A percentile compares a stretch with the other conserved stretches of the same genome.
These are phyloP conservation scores for Beta lomatogona DNA, from an alignment of 179 eudicot species.

Conservation along the genomic window DNA sequence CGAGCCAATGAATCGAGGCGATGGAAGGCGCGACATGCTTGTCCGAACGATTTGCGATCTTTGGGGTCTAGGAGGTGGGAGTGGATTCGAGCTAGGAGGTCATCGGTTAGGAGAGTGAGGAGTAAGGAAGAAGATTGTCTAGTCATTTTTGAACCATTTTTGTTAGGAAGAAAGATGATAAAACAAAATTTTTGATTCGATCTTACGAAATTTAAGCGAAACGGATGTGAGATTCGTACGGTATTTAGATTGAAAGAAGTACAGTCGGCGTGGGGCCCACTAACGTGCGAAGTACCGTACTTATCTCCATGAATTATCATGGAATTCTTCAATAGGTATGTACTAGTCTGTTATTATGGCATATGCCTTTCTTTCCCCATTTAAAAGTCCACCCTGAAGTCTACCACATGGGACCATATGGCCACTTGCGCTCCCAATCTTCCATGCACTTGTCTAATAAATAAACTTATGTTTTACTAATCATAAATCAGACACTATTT, in stretches of 20 bases:
- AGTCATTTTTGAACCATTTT: neutral
- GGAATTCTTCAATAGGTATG: neutral
- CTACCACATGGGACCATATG: slow-evolving; percentile 7
- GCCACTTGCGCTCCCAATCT: no score
- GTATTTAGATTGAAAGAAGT: neutral
- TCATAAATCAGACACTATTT: no score
- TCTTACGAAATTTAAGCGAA: neutral
- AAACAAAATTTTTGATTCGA: neutral
- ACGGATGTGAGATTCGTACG: slow-evolving; percentile 23
- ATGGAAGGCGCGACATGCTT: slow-evolving; percentile 50
- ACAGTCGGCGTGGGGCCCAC: slow-evolving; percentile 8
- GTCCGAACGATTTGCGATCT: slow-evolving; percentile 58
- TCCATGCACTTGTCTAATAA: neutral
- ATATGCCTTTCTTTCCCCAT: slow-evolving; percentile 8
- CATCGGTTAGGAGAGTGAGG: slow-evolving; percentile 52
- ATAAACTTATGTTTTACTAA: neutral
- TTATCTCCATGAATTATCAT: slow-evolving; percentile 14
- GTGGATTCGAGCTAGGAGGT: slow-evolving; percentile 54
- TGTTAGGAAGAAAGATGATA: neutral
- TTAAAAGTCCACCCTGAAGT: neutral
- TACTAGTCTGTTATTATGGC: no score
- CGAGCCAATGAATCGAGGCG: slow-evolving; percentile 52
- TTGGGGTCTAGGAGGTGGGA: slow-evolving; percentile 35
- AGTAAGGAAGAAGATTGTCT: slow-evolving; percentile 16
- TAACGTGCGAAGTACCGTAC: slow-evolving; percentile 37